phyloP scores from a whole-genome alignment of 2,329 filamentous ascomycete species.

The Colletotrichum ledebouriae region DNA sequence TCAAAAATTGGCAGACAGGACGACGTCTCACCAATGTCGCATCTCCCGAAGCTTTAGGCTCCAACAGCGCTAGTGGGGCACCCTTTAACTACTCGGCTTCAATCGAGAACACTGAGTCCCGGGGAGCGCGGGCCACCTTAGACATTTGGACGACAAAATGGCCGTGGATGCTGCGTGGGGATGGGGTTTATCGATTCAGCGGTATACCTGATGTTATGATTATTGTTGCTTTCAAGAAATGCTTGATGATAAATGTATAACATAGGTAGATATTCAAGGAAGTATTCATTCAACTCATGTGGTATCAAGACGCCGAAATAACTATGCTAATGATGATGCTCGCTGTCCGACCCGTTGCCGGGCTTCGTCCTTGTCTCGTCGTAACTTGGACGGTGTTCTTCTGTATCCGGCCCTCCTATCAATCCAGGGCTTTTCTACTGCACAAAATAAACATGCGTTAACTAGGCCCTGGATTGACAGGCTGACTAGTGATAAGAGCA shows the following conservation, averaged over 20 bases:
- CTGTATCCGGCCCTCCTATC: conserved; percentile 26
- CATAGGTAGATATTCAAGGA: background rate
- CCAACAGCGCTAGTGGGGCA: conserved; percentile 25
- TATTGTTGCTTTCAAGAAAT: background rate
- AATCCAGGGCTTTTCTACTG: conserved; percentile 78
- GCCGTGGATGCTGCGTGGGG: no score
- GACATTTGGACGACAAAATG: background rate
- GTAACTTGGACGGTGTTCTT: conserved; percentile 28
- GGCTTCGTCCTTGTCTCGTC: conserved; percentile 35
- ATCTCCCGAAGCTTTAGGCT: background rate
- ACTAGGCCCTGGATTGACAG: conserved; percentile 75
- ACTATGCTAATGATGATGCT: conserved; percentile 39
- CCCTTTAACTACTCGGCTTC: background rate
- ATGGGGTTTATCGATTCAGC: no score
- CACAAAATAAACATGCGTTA: conserved; percentile 76
- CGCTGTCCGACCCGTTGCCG: conserved; percentile 31
- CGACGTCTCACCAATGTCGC: conserved; percentile 31
- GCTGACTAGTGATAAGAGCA: conserved; percentile 67
- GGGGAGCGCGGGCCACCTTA: background rate
- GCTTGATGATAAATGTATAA: background rate
- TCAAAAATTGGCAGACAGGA: background rate
- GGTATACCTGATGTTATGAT: no score
- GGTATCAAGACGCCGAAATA: conserved; percentile 37
- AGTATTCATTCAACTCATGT: conserved; percentile 37
- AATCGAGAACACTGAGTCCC: background rate